Conservation (phyloP, 1,139 yeast species). For the Zygosaccharomyces sapae region DNA sequence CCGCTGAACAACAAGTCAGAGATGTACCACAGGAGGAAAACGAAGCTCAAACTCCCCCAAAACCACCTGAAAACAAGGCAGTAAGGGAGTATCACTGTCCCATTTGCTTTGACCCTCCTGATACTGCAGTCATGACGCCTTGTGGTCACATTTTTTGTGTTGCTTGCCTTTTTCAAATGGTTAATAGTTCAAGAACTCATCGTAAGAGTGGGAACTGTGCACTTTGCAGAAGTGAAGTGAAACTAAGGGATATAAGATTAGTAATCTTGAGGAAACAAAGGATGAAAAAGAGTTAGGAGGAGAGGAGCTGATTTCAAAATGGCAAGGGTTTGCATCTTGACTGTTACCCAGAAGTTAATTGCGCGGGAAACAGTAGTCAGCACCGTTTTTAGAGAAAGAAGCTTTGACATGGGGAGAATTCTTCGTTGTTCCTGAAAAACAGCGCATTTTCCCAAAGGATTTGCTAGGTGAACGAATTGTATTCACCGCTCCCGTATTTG, state of each 20-base stretch:
- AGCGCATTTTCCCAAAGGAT: no score
- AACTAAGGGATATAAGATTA: constrained; percentile 35
- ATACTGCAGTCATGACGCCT: constrained; percentile 44
- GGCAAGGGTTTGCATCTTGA: neutral
- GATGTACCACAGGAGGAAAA: constrained; percentile 29
- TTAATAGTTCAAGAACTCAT: constrained; percentile 42
- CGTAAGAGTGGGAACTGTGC: constrained; percentile 45
- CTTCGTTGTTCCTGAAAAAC: no score
- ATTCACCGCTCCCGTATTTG: constrained; percentile 7
- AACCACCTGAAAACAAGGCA: constrained; percentile 23
- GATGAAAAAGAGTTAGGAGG: constrained; percentile 13
- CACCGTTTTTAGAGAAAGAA: no score
- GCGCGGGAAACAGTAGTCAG: neutral
- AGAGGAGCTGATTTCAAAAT: no score
- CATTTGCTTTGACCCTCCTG: constrained; percentile 51
- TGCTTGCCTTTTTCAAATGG: constrained; percentile 47
- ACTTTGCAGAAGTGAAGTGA: constrained; percentile 44
- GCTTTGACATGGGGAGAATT: no score
- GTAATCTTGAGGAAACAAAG: constrained; percentile 35
- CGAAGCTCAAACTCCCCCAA: constrained; percentile 2
- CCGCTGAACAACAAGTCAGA: constrained; percentile 32
- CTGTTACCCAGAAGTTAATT: neutral
- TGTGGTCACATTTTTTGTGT: constrained; percentile 56
- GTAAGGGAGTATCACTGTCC: constrained; percentile 44
- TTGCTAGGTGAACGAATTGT: constrained; percentile 6